Conservation (phyloP, 257 asterid species). For the Cruciata laevipes region DNA sequence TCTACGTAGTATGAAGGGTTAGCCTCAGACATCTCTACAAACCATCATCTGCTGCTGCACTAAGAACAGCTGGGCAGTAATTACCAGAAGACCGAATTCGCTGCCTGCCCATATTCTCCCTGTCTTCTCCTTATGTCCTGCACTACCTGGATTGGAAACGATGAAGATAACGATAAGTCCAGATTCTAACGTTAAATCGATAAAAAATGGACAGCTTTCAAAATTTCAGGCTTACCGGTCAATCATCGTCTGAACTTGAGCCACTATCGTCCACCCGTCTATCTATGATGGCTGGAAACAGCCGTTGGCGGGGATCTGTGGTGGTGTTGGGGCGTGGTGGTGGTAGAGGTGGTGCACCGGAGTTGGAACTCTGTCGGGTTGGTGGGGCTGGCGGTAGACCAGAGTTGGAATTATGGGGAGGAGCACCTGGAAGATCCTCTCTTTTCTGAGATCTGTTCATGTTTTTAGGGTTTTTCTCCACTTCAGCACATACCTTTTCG, state of each 20-base stretch:
- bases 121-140: background rate
- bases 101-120: background rate
- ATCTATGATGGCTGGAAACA: slow-evolving; percentile 50
- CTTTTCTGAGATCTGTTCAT: slow-evolving; percentile 19
- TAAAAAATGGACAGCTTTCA: background rate
- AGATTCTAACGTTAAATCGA: background rate
- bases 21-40: slow-evolving; percentile 8
- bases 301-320: slow-evolving; percentile 40
- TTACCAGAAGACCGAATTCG: too few relatives aligned
- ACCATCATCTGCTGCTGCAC: background rate
- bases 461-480: slow-evolving; percentile 37
- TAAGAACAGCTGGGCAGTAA: background rate
- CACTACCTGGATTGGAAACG: background rate
- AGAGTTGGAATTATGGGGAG: slow-evolving; percentile 20
- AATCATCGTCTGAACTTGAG: slow-evolving; percentile 54
- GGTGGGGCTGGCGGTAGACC: background rate
- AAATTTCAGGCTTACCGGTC: background rate
- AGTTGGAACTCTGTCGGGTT: background rate
- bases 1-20: background rate
- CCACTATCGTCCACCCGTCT: slow-evolving; percentile 42
- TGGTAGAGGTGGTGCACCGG: background rate
- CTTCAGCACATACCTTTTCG: slow-evolving; percentile 75
- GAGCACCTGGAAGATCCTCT: slow-evolving; percentile 22
- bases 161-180: background rate
- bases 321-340: slow-evolving; percentile 13